These are phyloP conservation scores for Oryza officinalis DNA, from an alignment of 176 grass and related monocot species.

Conservation along the genomic window DNA sequence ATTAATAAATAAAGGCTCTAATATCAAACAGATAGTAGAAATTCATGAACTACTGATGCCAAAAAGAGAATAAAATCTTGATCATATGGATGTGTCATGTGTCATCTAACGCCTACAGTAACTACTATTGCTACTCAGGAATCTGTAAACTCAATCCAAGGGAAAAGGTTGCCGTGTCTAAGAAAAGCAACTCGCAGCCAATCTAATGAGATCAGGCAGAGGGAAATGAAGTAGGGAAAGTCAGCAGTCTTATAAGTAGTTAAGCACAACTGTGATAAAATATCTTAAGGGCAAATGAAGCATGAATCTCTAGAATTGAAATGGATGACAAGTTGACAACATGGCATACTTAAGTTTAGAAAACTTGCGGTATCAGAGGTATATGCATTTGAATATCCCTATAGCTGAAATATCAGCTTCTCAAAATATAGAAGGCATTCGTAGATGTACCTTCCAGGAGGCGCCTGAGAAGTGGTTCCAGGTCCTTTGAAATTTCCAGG, in stretches of 20 bases:
- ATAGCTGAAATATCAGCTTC: not conserved
- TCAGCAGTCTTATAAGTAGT: not conserved
- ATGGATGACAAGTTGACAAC: not conserved
- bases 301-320: slow-evolving; percentile 10
- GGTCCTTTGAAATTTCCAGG: slow-evolving; percentile 65
- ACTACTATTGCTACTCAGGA: not conserved
- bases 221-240: not conserved
- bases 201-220: not conserved
- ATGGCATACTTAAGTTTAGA: not conserved
- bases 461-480: slow-evolving; percentile 56
- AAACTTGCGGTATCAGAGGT: not conserved
- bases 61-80: not conserved
- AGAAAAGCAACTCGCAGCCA: slow-evolving; percentile 12
- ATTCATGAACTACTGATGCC: not conserved
- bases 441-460: slow-evolving; percentile 61
- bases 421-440: slow-evolving; percentile 25
- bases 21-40: not conserved
- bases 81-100: not conserved
- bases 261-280: not conserved
- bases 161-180: not conserved
- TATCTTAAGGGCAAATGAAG: not conserved
- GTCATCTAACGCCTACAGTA: not conserved
- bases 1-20: not conserved
- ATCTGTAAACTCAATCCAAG: not conserved
- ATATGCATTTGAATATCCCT: not conserved